A percentile compares a stretch with the other conserved stretches of the same genome.
Evolutionary conservation across 2,329 filamentous ascomycete species (phyloP).

Genomic region (Sporothrix mexicana): DNA sequence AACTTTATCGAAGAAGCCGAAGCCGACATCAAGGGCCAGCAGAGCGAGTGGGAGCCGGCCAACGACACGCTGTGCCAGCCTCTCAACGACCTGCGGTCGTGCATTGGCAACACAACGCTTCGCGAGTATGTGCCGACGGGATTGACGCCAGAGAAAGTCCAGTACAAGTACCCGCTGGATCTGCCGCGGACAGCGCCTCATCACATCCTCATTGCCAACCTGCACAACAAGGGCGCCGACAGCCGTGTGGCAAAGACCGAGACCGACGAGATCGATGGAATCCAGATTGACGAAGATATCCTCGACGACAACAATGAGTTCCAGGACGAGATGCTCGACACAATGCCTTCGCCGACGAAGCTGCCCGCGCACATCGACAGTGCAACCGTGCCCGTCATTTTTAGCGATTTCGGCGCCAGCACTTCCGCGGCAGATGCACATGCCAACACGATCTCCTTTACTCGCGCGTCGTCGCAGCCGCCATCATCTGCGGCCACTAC

Average conservation of each 20-base stretch:
- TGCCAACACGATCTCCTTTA: background rate
- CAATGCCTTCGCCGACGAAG: slow-evolving; percentile 45
- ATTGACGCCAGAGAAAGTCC: slow-evolving; percentile 78
- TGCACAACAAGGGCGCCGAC: slow-evolving; percentile 43
- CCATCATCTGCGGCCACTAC: slow-evolving; percentile 25
- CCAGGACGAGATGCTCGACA: slow-evolving; percentile 28
- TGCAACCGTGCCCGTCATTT: slow-evolving; percentile 37
- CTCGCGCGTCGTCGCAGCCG: slow-evolving; percentile 29
- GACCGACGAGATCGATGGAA: background rate
- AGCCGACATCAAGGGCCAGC: slow-evolving; percentile 62
- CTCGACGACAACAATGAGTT: slow-evolving; percentile 25
- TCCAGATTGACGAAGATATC: slow-evolving; percentile 1
- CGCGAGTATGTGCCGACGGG: slow-evolving; percentile 86
- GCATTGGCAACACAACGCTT: slow-evolving; percentile 68
- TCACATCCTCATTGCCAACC: slow-evolving; percentile 49
- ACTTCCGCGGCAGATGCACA: slow-evolving; percentile 30
- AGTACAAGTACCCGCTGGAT: slow-evolving; percentile 79
- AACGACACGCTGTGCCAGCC: slow-evolving; percentile 67
- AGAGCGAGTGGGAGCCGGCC: slow-evolving; percentile 67
- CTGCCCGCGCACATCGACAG: slow-evolving; percentile 31
- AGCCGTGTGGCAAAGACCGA: background rate
- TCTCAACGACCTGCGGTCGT: slow-evolving; percentile 71
- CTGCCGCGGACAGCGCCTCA: slow-evolving; percentile 73
- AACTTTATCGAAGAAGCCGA: slow-evolving; percentile 72
- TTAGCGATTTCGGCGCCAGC: slow-evolving; percentile 39